Evolutionary conservation across 2,329 filamentous ascomycete species (phyloP).

Genomic region (Xylaria sp.): DNA sequence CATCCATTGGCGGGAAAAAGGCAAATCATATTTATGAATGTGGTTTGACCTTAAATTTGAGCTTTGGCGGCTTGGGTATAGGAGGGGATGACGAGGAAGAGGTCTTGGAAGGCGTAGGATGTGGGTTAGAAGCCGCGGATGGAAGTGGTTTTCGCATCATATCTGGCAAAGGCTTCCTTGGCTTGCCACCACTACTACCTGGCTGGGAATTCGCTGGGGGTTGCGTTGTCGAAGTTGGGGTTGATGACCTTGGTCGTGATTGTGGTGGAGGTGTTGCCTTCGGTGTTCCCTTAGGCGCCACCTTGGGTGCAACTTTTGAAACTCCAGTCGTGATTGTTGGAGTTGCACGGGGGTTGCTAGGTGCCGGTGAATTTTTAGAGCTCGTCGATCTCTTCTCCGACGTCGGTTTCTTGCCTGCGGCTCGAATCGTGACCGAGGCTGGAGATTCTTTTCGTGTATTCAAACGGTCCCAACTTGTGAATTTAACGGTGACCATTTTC

Average conservation of each 20-base stretch:
- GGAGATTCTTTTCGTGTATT: conserved; percentile 37
- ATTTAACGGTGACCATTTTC: conserved; percentile 47
- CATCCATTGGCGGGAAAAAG: neutral
- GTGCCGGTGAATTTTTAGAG: conserved; percentile 8
- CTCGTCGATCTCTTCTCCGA: conserved; percentile 33
- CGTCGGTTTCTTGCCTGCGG: conserved; percentile 45
- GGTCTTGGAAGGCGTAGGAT: conserved; percentile 38
- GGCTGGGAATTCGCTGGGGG: conserved; percentile 27
- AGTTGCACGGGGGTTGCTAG: conserved; percentile 22
- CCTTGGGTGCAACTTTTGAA: conserved; percentile 9
- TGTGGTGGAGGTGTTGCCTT: conserved; percentile 36
- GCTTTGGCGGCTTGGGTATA: conserved; percentile 38
- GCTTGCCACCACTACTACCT: conserved; percentile 39
- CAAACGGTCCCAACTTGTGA: conserved; percentile 46
- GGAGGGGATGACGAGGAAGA: conserved; percentile 36
- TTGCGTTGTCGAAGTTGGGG: conserved; percentile 36
- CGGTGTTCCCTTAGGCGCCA: conserved; percentile 15
- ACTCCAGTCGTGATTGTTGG: neutral
- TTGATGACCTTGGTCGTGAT: conserved; percentile 35
- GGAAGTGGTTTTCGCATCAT: conserved; percentile 48
- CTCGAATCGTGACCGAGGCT: conserved; percentile 46
- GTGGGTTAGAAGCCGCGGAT: conserved; percentile 35
- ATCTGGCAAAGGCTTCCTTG: conserved; percentile 48
- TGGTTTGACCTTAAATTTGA: conserved; percentile 50
- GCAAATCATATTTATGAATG: conserved; percentile 25